Percentiles rank a stretch among this genome's conserved stretches.
Evolutionary conservation across 805 yeast species (phyloP).

Genomic region (Lachancea dasiensis): DNA sequence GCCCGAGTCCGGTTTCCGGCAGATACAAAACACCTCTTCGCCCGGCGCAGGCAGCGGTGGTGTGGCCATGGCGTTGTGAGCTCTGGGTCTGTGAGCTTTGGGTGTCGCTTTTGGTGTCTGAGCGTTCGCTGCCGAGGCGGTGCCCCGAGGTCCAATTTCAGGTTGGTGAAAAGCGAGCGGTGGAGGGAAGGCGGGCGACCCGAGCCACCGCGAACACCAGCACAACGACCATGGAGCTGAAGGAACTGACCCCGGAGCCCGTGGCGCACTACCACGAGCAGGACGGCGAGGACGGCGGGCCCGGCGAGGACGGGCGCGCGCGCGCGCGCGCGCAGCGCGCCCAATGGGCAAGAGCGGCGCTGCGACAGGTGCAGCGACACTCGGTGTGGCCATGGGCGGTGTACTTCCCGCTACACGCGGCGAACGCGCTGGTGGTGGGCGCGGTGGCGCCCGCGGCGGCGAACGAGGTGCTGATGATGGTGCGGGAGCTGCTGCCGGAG

Average conservation of each 20-base stretch:
- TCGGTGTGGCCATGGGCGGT: constrained; percentile 21
- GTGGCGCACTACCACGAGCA: constrained; percentile 10
- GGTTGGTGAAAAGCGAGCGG: too few relatives aligned
- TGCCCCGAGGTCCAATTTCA: too few relatives aligned
- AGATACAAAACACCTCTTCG: constrained; percentile 68
- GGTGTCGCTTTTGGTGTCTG: too few relatives aligned
- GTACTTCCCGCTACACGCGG: constrained; percentile 24
- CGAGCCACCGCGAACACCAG: neutral
- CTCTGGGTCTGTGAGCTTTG: too few relatives aligned
- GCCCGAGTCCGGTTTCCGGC: constrained; percentile 73
- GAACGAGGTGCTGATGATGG: constrained; percentile 25
- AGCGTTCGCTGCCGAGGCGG: too few relatives aligned
- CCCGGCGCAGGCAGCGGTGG: too few relatives aligned
- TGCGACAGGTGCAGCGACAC: constrained; percentile 19
- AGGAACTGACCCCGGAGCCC: constrained; percentile 21
- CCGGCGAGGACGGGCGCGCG: too few relatives aligned
- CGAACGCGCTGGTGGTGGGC: constrained; percentile 21
- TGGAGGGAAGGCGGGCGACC: neutral
- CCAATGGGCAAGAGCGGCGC: too few relatives aligned
- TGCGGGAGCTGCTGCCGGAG: constrained; percentile 21
- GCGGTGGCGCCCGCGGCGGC: constrained; percentile 17
- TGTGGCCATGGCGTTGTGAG: too few relatives aligned
- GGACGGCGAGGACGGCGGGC: too few relatives aligned
- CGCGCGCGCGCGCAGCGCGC: too few relatives aligned
- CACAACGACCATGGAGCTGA: constrained; percentile 7